Evolutionary conservation across 208 protist species (phyloP), one percentile per base, ranked within the genome.

Genomic region (Leishmania martiniquensis): DNA sequence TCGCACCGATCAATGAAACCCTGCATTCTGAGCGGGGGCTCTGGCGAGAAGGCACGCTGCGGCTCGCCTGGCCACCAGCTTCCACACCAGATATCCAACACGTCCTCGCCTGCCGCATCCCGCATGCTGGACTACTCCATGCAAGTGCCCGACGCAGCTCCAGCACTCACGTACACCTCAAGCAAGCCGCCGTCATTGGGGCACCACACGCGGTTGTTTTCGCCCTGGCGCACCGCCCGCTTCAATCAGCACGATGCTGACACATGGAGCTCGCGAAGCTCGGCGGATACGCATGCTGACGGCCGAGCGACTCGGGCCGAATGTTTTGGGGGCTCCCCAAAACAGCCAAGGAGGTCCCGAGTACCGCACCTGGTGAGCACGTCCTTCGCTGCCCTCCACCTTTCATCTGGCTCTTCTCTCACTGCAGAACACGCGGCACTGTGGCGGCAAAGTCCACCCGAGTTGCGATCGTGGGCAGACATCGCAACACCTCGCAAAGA

Each of bases 71-170:
- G 25, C 51, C 32, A 45, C 20, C 20, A 1, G 37, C 37, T 20
- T 59, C 71, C 51, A 37, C 37, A 10, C 10, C 72, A 67, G 34
- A 29, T n/a, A 12, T 76, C 72, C n/a, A 39, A 67, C 17, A 42
- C 39, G 2, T 77, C 80, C 0, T 68, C 80, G 20, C 70, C 69
- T 20, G 57, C 72, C 13, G 60, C 80, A 44, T 84, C 80, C 29
- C 80, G 80, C 62, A 37, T 76, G 49, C 59, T 84, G 9, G 75
- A 84, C n/a, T 84, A 84, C 55, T 84, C 80, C 17, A 7, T 84
- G 67, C 62, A 73, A 7, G 49, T 25, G 37, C 34, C 68, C 2
- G 70, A 77, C 17, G 13, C 51, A 60, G 49, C 52, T 32, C 6
- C 70, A 74, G n/a, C 70, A 37, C 32, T 72, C 29, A 20, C 37